phyloP scores from a whole-genome alignment of 371 early-diverging fungal genomes.

The Nematocida sp. region DNA sequence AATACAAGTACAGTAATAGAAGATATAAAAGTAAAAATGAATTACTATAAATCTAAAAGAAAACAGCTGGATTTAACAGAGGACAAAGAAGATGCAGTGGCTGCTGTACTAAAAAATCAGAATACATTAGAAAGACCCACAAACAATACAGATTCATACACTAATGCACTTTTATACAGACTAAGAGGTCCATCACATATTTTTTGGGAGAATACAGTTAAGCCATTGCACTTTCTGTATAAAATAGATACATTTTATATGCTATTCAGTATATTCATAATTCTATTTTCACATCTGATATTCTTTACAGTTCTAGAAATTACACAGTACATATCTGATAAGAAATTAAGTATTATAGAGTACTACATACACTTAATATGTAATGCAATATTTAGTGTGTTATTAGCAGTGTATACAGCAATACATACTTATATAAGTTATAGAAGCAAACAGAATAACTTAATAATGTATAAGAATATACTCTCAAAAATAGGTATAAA shows the following conservation, averaged over 20 bases:
- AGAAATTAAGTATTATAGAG: background rate
- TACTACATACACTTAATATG: slow-evolving; percentile 15
- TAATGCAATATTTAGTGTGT: background rate
- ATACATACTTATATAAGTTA: background rate
- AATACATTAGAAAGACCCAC: background rate
- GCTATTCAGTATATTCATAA: background rate
- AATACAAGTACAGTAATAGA: background rate
- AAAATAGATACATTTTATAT: background rate
- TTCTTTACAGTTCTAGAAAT: background rate
- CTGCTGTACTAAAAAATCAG: background rate
- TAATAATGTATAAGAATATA: background rate
- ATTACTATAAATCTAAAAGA: background rate
- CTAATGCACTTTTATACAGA: background rate
- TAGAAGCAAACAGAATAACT: background rate
- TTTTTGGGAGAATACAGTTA: background rate
- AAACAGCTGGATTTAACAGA: background rate
- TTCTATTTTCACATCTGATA: background rate
- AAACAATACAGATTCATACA: background rate
- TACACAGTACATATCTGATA: background rate
- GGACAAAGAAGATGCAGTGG: background rate
- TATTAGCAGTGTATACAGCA: background rate
- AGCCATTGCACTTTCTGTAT: background rate
- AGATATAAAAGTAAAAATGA: background rate
- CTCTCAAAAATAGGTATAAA: background rate
- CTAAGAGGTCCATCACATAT: background rate